Conservation (phyloP, 306 rosid genomes). For the Vigna trinervia region DNA sequence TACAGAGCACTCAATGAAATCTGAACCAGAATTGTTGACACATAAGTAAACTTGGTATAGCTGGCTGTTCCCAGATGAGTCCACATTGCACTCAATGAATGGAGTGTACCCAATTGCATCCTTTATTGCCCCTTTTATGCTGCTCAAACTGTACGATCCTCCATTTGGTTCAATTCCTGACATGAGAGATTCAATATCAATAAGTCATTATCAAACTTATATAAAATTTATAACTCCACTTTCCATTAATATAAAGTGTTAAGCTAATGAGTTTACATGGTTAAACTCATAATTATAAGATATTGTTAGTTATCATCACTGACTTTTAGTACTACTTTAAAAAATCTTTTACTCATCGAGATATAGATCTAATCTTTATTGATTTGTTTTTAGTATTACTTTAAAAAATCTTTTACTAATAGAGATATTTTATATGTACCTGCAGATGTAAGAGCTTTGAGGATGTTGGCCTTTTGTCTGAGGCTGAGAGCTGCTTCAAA, state of each 20-base stretch:
- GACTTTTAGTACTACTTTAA: too few species aligned
- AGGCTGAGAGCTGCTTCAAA: conserved; percentile 64
- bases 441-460: conserved; percentile 58
- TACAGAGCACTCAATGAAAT: conserved; percentile 58
- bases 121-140: conserved; percentile 52
- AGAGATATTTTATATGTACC: conserved; percentile 38
- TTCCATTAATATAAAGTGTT: too few species aligned
- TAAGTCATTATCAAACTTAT: too few species aligned
- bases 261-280: too few species aligned
- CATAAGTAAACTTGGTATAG: conserved; percentile 66
- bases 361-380: too few species aligned
- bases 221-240: too few species aligned
- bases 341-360: too few species aligned
- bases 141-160: conserved; percentile 49
- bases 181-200: neutral
- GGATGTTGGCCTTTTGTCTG: conserved; percentile 55
- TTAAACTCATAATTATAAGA: too few species aligned
- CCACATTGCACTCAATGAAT: conserved; percentile 60
- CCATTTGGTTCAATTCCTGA: conserved; percentile 63
- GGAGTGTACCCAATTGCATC: conserved; percentile 48
- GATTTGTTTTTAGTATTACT: too few species aligned
- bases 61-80: conserved; percentile 50
- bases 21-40: conserved; percentile 51
- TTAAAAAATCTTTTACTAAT: too few species aligned
- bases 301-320: too few species aligned